phyloP scores from a whole-genome alignment of 2,329 filamentous ascomycete species.

The Xylariaceae sp. region DNA sequence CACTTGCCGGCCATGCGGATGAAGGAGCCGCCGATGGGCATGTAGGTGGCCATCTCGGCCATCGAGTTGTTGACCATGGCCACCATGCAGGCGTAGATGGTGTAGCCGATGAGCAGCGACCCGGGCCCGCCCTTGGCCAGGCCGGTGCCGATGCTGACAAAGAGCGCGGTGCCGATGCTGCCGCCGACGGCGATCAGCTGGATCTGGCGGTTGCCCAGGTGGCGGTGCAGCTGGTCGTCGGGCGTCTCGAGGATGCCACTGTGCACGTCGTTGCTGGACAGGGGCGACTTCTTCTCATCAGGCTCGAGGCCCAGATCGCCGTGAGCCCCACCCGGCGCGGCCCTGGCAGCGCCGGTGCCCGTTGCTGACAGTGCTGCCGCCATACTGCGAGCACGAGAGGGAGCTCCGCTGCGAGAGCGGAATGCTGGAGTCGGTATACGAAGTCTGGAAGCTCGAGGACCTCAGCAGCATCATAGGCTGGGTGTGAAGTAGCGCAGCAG shows the following conservation, averaged over 20 bases:
- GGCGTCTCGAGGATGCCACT: slow-evolving; percentile 11
- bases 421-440: slow-evolving; percentile 17
- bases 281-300: slow-evolving; percentile 1
- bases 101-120: slow-evolving; percentile 51
- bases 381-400: slow-evolving; percentile 21
- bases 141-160: slow-evolving; percentile 54
- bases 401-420: slow-evolving; percentile 23
- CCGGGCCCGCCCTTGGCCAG: slow-evolving; percentile 42
- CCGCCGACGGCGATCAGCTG: slow-evolving; percentile 53
- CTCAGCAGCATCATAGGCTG: slow-evolving; percentile 17
- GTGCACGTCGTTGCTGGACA: slow-evolving; percentile 13
- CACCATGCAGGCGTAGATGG: slow-evolving; percentile 50
- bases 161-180: slow-evolving; percentile 50
- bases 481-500: background rate
- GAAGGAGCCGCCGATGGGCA: slow-evolving; percentile 57
- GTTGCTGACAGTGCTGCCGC: slow-evolving; percentile 16
- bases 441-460: slow-evolving; percentile 13
- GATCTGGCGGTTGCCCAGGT: slow-evolving; percentile 40
- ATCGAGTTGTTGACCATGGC: slow-evolving; percentile 57
- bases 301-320: slow-evolving; percentile 7
- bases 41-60: slow-evolving; percentile 56
- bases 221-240: slow-evolving; percentile 29
- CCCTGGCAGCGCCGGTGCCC: too few species aligned
- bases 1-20: slow-evolving; percentile 58
- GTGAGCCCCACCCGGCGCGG: too few species aligned